Percentiles rank a stretch among this genome's conserved stretches.
Evolutionary conservation across 2,329 filamentous ascomycete species (phyloP).

Genomic region (Trichoderma atroviride): DNA sequence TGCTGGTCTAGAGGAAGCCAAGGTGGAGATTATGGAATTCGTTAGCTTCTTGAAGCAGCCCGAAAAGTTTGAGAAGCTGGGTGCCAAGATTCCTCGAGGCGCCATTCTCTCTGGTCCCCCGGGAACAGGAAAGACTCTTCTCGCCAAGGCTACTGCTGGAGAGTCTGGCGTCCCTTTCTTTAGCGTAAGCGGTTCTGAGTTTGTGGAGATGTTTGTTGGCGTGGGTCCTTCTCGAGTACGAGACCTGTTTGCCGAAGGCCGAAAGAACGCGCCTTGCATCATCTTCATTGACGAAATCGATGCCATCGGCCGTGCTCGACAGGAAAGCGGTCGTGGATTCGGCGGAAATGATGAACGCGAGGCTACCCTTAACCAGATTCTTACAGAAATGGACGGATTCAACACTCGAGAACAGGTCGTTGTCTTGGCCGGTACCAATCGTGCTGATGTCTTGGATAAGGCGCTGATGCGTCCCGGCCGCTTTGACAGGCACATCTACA

Average conservation of each 20-base stretch:
- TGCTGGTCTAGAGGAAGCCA: conserved; percentile 97
- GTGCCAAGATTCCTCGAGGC: conserved; percentile 95
- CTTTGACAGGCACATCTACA: conserved; percentile 94
- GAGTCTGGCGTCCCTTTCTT: conserved; percentile 98
- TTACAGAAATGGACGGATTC: conserved; percentile 99
- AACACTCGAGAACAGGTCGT: conserved; percentile 96
- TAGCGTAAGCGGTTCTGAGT: conserved; percentile 97
- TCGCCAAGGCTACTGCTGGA: conserved; percentile 96
- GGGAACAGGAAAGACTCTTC: conserved; percentile 95
- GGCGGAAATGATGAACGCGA: conserved; percentile 97
- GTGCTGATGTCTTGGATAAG: conserved; percentile 91
- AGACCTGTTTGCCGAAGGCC: conserved; percentile 89
- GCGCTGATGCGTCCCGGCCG: conserved; percentile 95
- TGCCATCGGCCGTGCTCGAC: conserved; percentile 88
- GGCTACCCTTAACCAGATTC: conserved; percentile 94
- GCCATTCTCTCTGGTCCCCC: conserved; percentile 97
- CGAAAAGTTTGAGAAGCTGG: conserved; percentile 87
- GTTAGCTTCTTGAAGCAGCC: conserved; percentile 96
- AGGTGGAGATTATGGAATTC: conserved; percentile 98
- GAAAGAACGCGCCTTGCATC: conserved; percentile 96
- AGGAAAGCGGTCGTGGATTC: conserved; percentile 69
- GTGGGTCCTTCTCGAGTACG: conserved; percentile 94
- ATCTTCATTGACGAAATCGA: conserved; percentile 99
- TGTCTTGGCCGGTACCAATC: conserved; percentile 93
- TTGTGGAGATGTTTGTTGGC: conserved; percentile 99